These are phyloP conservation scores for Spizellomyces punctatus DNA, from an alignment of 192 early-diverging fungal species.

Conservation along the genomic window DNA sequence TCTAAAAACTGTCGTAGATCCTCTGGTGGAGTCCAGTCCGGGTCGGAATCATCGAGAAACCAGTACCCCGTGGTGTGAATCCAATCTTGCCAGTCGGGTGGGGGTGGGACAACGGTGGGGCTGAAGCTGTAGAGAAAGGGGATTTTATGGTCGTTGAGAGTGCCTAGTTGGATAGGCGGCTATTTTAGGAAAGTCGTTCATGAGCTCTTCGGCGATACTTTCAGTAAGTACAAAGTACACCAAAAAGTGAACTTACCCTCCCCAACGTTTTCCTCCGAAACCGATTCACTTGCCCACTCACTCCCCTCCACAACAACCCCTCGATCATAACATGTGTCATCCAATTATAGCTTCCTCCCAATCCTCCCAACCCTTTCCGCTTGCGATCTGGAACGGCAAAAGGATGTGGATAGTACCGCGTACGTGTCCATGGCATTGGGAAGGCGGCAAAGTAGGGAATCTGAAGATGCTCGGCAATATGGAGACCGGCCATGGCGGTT, in stretches of 20 bases:
- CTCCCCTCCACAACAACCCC: conserved; percentile 68
- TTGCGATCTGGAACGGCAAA: conserved; percentile 59
- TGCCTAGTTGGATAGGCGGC: conserved; percentile 34
- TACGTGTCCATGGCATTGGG: conserved; percentile 76
- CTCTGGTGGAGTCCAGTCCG: conserved; percentile 60
- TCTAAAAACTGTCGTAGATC: conserved; percentile 62
- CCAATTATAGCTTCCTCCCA: conserved; percentile 62
- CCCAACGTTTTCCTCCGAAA: conserved; percentile 56
- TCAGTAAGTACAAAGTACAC: background rate
- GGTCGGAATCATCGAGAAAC: conserved; percentile 73
- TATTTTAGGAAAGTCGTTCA: background rate
- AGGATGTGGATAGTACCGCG: conserved; percentile 72
- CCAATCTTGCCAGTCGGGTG: conserved; percentile 7
- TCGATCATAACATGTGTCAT: conserved; percentile 74
- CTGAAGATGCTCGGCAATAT: conserved; percentile 66
- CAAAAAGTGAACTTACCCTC: conserved; percentile 40
- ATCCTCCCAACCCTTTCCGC: background rate
- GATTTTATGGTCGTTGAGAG: conserved; percentile 14
- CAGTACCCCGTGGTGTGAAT: conserved; percentile 70
- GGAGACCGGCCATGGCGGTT: conserved; percentile 67
- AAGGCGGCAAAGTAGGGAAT: conserved; percentile 70
- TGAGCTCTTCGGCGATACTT: too few species aligned
- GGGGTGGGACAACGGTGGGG: conserved; percentile 23
- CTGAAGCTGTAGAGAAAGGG: conserved; percentile 54
- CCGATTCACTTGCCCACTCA: conserved; percentile 55